Evolutionary conservation across 23 red algal species (phyloP), one percentile per base, ranked within the genome.

Genomic region (Gracilaria gracilis): DNA sequence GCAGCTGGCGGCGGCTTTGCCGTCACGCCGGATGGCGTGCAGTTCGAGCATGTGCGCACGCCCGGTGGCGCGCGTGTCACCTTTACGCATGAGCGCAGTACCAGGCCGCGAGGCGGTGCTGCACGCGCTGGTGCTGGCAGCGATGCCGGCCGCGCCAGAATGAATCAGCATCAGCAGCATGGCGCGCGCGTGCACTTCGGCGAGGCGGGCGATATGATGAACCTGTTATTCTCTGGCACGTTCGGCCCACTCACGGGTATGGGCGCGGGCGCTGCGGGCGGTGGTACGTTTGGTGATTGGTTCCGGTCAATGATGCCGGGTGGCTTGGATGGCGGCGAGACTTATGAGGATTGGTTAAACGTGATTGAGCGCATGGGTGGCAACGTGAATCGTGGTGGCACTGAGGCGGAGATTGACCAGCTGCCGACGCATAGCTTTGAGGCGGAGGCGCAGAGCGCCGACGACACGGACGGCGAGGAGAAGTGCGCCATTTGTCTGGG

Each of bases 401-500:
- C 33, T 4, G 75, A 81, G 7, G 23, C 42, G 50, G 87, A 91
- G 35, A 91, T 91, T 8, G 49, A 28, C 3, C 25, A 40, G 9
- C 58, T 91, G 23, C 75, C 75, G 21, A 74, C 87, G 38, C 59
- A 95, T 8, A 0, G 21, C 44, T 80, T 86, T 50, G 64, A 88
- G 61, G 33, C 28, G 34, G 81, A 28, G 29, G 40, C 24, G n/a
- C 24, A 29, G 13, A 54, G 48, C 29, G 29, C 33, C 21, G 57
- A 54, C 23, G 82, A 20, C 32, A 55, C 31, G 81, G 95, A 80
- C 23, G 87, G 78, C 36, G 67, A 42, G 54, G 67, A 95, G n/a
- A 90, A 90, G 46, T 98, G 96, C 67, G 81, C 92, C 76, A 90
- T 98, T 19, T 98, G 96, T 32, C 79, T 98, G 69, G 79, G 85